Conservation (phyloP, 2,329 filamentous ascomycete species). For the Trichoderma cornu-damae region DNA sequence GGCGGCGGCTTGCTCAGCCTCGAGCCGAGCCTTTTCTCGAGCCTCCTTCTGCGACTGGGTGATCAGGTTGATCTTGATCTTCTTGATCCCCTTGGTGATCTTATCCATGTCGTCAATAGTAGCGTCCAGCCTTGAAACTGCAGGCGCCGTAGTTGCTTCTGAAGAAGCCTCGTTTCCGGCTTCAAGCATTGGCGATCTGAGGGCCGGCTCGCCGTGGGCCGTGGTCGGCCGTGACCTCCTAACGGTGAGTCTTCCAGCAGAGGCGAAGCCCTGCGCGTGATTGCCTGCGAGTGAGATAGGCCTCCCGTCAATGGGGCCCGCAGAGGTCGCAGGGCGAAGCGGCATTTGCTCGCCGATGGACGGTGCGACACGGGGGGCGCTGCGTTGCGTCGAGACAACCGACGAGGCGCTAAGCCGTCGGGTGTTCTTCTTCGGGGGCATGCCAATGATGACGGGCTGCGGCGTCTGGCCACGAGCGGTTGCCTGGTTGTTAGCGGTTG, state of each 20-base stretch:
- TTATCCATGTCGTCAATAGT: constrained; percentile 44
- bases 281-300: constrained; percentile 34
- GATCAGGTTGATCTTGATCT: constrained; percentile 57
- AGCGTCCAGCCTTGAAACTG: constrained; percentile 17
- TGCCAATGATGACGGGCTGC: constrained; percentile 24
- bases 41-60: constrained; percentile 56
- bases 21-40: constrained; percentile 35
- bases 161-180: constrained; percentile 35
- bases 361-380: background rate
- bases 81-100: constrained; percentile 55
- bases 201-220: constrained; percentile 39
- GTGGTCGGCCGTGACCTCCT: constrained; percentile 56
- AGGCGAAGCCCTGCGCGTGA: constrained; percentile 33
- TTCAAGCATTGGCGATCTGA: constrained; percentile 31
- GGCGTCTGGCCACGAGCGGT: constrained; percentile 31
- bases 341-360: constrained; percentile 22
- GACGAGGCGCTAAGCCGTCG: constrained; percentile 50
- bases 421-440: constrained; percentile 33
- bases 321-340: constrained; percentile 16
- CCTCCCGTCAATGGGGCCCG: background rate
- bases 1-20: constrained; percentile 20
- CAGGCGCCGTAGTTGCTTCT: background rate
- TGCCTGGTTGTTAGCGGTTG: constrained; percentile 26
- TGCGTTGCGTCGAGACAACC: constrained; percentile 23
- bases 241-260: constrained; percentile 39